Evolutionary conservation across 768 basidiomycete species (phyloP), one percentile per base, ranked within the genome.

Genomic region (Psilocybe azurescens): DNA sequence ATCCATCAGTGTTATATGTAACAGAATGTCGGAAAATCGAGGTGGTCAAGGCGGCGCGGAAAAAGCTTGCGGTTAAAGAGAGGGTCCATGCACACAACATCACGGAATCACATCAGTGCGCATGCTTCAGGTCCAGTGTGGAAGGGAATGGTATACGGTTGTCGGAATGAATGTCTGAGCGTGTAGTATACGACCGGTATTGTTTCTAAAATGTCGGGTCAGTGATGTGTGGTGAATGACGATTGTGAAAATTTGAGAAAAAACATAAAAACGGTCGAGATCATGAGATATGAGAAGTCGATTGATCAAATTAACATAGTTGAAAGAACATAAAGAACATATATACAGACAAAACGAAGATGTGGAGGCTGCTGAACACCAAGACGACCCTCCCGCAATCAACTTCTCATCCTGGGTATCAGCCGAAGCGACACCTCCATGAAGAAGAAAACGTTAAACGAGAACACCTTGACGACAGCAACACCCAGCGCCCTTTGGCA

Each of bases 391-490:
- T 77, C 62, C 69, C 72, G 64, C 64, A 64, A 61, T 65, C 68
- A 71, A 72, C 70, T 68, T 67, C 75, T 56, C 69, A 76, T 91
- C 89, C 86, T 91, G 89, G 83, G 89, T 81, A 72, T 83, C 89
- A 85, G 87, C 87, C 72, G 71, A 81, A 80, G 87, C 87, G 88
- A 83, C 79, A 77, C 89, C 86, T 91, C 89, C 79, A 61, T 63
- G 65, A 78, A 75, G 76, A 72, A 79, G 73, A 78, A 68, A 72
- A 75, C 75, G 66, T 79, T 78, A 78, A 81, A 67, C 79, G 75
- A 83, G 74, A 71, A 70, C 67, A 69, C 63, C 67, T 67, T 63
- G 63, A 74, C 66, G 71, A 64, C 69, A 66, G 60, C 69, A 74
- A 69, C 66, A 75, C 51, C 77, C 77, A 67, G 72, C 68, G 73